Evolutionary conservation across 2,329 filamentous ascomycete genomes (phyloP).

Genomic region (Aspergillus sp.): DNA sequence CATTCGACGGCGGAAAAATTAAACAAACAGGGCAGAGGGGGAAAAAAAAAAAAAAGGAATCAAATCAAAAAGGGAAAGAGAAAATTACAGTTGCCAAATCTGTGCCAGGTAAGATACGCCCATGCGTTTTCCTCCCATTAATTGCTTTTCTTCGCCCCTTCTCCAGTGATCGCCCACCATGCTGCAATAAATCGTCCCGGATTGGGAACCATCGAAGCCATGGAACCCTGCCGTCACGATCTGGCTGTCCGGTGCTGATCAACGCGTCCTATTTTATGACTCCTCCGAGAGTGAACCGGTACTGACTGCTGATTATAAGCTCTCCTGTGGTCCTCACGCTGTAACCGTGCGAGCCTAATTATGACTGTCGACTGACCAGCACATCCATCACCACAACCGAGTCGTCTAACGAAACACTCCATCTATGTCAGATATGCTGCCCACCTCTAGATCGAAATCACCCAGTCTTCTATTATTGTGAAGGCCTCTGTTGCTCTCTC

Average conservation of each 20-base stretch:
- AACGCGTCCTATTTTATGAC: slow-evolving; percentile 38
- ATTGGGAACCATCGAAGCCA: slow-evolving; percentile 35
- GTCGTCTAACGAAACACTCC: slow-evolving; percentile 12
- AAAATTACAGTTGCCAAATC: slow-evolving; percentile 9
- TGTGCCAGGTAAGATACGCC: slow-evolving; percentile 20
- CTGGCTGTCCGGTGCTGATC: slow-evolving; percentile 35
- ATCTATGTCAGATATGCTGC: slow-evolving; percentile 30
- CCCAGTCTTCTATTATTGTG: slow-evolving; percentile 26
- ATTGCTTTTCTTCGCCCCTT: slow-evolving; percentile 22
- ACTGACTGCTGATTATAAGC: slow-evolving; percentile 35
- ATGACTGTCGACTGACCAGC: slow-evolving; percentile 27
- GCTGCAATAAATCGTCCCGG: slow-evolving; percentile 37
- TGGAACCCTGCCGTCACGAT: slow-evolving; percentile 40
- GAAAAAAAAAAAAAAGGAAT: not conserved
- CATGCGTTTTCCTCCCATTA: slow-evolving; percentile 11
- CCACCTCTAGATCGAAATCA: slow-evolving; percentile 20
- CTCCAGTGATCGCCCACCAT: slow-evolving; percentile 38
- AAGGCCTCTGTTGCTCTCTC: slow-evolving; percentile 4
- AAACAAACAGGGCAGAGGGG: not conserved
- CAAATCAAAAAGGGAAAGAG: slow-evolving; percentile 8
- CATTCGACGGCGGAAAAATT: slow-evolving; percentile 3
- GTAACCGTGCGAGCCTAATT: slow-evolving; percentile 20
- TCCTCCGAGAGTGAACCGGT: slow-evolving; percentile 35
- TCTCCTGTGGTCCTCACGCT: slow-evolving; percentile 28
- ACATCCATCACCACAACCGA: slow-evolving; percentile 17